A percentile compares a stretch with the other conserved stretches of the same genome.
phyloP scores from a whole-genome alignment of 495 filamentous ascomycete genomes.

The Letharia lupina region DNA sequence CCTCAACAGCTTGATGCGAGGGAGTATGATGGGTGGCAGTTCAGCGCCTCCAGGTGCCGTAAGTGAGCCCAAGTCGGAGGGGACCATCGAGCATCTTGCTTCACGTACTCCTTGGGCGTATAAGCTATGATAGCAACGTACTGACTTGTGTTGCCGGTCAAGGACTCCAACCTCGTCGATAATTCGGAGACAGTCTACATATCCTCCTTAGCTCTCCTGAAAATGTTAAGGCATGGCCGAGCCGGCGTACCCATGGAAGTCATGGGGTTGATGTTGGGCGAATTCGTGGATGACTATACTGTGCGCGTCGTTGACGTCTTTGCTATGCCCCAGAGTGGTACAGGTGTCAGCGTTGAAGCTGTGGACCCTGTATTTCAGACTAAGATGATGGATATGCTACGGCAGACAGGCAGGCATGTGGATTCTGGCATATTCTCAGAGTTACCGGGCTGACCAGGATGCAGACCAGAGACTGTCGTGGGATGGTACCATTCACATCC shows the following conservation, averaged over 20 bases:
- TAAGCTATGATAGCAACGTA: neutral
- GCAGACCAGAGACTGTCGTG: conserved; percentile 88
- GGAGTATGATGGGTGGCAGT: conserved; percentile 67
- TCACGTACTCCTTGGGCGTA: neutral
- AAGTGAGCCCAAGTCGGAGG: conserved; percentile 36
- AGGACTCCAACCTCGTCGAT: conserved; percentile 90
- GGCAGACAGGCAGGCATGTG: conserved; percentile 65
- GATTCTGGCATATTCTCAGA: neutral
- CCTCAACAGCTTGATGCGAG: conserved; percentile 71
- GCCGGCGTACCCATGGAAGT: conserved; percentile 99
- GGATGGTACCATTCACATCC: conserved; percentile 99
- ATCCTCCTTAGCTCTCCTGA: conserved; percentile 90
- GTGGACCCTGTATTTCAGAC: conserved; percentile 98
- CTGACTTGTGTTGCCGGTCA: conserved; percentile 3
- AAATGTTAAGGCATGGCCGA: conserved; percentile 96
- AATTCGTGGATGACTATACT: conserved; percentile 98
- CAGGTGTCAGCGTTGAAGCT: conserved; percentile 94
- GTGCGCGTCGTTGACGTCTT: conserved; percentile 97
- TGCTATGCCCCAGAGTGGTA: conserved; percentile 99
- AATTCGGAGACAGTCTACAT: conserved; percentile 99
- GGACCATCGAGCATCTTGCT: neutral
- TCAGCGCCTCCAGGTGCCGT: conserved; percentile 68
- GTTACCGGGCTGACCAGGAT: conserved; percentile 1
- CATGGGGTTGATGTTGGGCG: conserved; percentile 97
- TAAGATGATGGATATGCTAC: conserved; percentile 99